Evolutionary conservation across 1,284 basidiomycete genomes (phyloP).

Genomic region (Tilletia horrida): DNA sequence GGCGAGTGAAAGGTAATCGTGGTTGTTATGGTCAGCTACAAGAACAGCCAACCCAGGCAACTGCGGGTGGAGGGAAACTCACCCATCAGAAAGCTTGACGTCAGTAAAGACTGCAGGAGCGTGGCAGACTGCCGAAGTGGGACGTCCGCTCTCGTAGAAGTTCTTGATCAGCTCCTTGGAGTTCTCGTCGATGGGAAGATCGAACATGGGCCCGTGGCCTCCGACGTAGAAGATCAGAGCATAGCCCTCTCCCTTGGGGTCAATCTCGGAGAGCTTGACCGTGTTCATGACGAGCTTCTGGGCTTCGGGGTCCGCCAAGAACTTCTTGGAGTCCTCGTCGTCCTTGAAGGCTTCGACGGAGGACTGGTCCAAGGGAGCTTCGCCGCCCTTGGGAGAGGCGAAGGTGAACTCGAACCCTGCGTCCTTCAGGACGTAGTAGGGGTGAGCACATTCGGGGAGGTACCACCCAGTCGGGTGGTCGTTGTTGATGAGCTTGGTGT

Average conservation of each 20-base stretch:
- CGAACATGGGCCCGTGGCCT: constrained; percentile 32
- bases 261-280: constrained; percentile 65
- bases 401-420: constrained; percentile 66
- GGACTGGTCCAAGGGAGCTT: constrained; percentile 68
- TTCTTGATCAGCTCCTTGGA: constrained; percentile 35
- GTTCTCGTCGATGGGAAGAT: constrained; percentile 37
- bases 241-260: constrained; percentile 61
- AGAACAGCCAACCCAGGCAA: too few species aligned
- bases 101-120: constrained; percentile 42
- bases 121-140: constrained; percentile 44
- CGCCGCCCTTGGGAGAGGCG: constrained; percentile 68
- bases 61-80: neutral
- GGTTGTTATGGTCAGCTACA: too few species aligned
- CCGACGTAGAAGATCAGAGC: constrained; percentile 67
- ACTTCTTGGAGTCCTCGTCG: constrained; percentile 63
- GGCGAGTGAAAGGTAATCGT: too few species aligned
- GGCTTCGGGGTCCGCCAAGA: constrained; percentile 64
- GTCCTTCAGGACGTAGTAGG: constrained; percentile 67
- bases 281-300: constrained; percentile 63
- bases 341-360: constrained; percentile 64
- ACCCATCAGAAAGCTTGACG: constrained; percentile 36
- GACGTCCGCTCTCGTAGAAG: constrained; percentile 41
- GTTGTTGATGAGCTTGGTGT: constrained; percentile 63
- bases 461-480: constrained; percentile 63
- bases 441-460: constrained; percentile 62